phyloP scores from a whole-genome alignment of 139 green algal genomes.

The Chlorella sp. region DNA sequence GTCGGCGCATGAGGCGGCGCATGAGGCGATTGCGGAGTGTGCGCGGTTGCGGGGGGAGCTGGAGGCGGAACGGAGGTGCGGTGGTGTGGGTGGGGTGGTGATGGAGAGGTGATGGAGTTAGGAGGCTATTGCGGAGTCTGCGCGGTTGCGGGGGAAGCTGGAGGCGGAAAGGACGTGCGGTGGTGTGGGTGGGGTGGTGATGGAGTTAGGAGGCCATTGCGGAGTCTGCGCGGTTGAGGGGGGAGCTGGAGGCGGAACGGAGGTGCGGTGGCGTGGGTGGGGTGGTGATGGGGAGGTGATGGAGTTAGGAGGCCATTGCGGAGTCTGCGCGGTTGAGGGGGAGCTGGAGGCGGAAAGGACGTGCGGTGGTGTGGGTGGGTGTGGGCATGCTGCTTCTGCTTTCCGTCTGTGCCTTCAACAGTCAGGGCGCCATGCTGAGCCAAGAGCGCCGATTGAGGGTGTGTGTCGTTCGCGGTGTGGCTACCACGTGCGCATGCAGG shows the following conservation, averaged over 20 bases:
- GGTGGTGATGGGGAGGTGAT: background rate
- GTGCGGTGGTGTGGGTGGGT: constrained; percentile 8
- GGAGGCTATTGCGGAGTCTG: no score
- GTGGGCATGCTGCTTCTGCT: no score
- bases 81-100: no score
- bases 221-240: background rate
- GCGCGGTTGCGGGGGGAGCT: background rate
- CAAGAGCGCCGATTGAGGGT: constrained; percentile 14
- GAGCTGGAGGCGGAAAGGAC: constrained; percentile 7
- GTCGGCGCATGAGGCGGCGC: constrained; percentile 20
- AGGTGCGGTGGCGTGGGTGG: background rate
- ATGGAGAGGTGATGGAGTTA: background rate
- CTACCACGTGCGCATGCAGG: no score
- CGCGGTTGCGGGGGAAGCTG: constrained; percentile 9
- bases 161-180: constrained; percentile 13
- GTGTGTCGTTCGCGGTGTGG: no score
- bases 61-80: background rate
- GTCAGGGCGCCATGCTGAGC: no score
- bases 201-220: background rate
- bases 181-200: constrained; percentile 5
- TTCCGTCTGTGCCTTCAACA: no score
- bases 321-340: constrained; percentile 10
- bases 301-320: no score
- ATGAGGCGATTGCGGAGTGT: background rate
- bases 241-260: background rate